Conservation (phyloP, 2,329 filamentous ascomycete species). For the Curvularia eragrostidis region DNA sequence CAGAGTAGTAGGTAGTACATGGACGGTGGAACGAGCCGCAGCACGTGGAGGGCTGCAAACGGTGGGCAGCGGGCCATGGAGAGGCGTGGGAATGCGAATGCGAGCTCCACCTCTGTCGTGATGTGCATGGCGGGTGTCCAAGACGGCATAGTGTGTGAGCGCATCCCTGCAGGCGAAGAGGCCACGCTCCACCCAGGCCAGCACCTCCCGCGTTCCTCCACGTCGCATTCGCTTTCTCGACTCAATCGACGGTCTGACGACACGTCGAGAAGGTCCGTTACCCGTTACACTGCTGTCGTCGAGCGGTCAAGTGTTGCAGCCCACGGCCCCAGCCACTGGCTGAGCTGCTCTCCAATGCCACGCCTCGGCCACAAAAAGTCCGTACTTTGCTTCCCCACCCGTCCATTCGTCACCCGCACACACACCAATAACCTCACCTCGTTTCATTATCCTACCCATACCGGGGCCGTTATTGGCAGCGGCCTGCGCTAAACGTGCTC, state of each 20-base stretch:
- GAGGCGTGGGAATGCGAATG: constrained; percentile 15
- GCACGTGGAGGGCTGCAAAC: background rate
- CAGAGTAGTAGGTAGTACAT: too few relatives aligned
- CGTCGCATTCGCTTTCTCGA: constrained; percentile 17
- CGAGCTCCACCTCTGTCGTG: constrained; percentile 13
- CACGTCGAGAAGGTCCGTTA: constrained; percentile 10
- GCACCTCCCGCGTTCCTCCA: constrained; percentile 14
- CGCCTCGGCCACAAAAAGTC: constrained; percentile 50
- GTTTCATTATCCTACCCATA: background rate
- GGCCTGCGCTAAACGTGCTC: constrained; percentile 4
- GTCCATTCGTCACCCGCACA: constrained; percentile 8
- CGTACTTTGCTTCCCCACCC: constrained; percentile 14
- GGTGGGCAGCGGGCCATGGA: background rate
- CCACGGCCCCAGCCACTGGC: constrained; percentile 14
- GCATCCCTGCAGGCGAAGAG: constrained; percentile 10
- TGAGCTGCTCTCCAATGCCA: constrained; percentile 36
- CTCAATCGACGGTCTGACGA: constrained; percentile 8
- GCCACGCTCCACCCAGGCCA: constrained; percentile 11
- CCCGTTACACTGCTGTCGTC: constrained; percentile 10
- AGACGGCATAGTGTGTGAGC: constrained; percentile 13
- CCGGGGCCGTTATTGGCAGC: background rate
- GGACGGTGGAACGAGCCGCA: background rate
- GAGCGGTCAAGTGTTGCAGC: constrained; percentile 20
- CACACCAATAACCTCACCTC: constrained; percentile 6
- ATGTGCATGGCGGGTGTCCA: background rate